These are phyloP conservation scores for Magnusiomyces clavatus DNA, from an alignment of 1,139 yeast species.

Conservation along the genomic window DNA sequence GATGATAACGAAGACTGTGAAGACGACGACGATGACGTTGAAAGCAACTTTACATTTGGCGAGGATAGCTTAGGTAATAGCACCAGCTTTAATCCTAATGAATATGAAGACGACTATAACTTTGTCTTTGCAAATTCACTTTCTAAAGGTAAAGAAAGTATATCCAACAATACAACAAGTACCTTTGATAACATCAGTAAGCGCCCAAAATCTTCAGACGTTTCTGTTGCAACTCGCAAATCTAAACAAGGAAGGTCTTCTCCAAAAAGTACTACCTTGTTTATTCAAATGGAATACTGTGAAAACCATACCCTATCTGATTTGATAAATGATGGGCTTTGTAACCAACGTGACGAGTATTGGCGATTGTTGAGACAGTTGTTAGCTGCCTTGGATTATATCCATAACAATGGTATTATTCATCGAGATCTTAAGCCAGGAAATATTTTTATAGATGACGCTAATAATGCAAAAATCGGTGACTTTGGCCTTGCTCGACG, in stretches of 20 bases:
- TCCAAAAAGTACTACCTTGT: slow-evolving; percentile 44
- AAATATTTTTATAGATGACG: slow-evolving; percentile 89
- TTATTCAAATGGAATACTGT: slow-evolving; percentile 97
- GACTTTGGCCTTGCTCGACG: slow-evolving; percentile 91
- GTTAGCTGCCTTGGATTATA: slow-evolving; percentile 83
- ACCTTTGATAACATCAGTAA: neutral
- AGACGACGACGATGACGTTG: neutral
- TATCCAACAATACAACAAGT: neutral
- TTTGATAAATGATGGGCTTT: slow-evolving; percentile 74
- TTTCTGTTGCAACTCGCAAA: neutral
- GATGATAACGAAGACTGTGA: neutral
- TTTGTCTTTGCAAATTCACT: slow-evolving; percentile 18
- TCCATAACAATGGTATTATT: slow-evolving; percentile 88
- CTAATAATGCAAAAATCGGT: slow-evolving; percentile 86
- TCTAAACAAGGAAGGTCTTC: neutral
- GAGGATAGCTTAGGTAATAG: slow-evolving; percentile 22
- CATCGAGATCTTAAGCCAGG: slow-evolving; percentile 94
- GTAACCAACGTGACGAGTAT: slow-evolving; percentile 63
- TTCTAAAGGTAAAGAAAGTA: neutral
- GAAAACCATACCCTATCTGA: slow-evolving; percentile 86
- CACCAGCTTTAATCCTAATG: too few species aligned
- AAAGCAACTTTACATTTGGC: slow-evolving; percentile 14
- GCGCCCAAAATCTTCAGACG: slow-evolving; percentile 1
- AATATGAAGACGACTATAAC: slow-evolving; percentile 17
- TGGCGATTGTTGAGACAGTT: slow-evolving; percentile 88